Conservation (phyloP, 2,329 filamentous ascomycete genomes). For the Botrytis fragariae region DNA sequence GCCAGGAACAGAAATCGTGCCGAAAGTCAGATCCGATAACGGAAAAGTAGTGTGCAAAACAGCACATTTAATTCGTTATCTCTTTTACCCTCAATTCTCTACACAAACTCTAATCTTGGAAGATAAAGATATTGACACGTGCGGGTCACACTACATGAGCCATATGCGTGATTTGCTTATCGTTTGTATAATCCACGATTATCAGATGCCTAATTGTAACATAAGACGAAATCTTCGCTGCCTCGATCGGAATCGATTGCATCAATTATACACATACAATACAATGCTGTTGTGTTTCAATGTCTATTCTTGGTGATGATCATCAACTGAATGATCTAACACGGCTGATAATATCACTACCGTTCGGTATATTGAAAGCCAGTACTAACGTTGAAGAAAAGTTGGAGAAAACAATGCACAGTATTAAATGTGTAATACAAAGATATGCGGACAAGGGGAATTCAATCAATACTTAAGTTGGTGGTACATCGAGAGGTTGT, state of each 20-base stretch:
- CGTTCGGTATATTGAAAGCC: neutral
- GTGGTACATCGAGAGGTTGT: conserved; percentile 11
- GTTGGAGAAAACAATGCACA: neutral
- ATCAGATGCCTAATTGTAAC: conserved; percentile 20
- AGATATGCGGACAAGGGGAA: neutral
- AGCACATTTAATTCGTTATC: neutral
- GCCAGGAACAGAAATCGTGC: neutral
- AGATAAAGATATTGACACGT: conserved; percentile 17
- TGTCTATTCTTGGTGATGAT: conserved; percentile 1
- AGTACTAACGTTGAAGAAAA: conserved; percentile 3
- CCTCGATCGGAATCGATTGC: conserved; percentile 5
- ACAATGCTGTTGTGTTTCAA: neutral
- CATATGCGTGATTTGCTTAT: conserved; percentile 1
- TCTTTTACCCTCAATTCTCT: neutral
- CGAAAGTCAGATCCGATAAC: neutral
- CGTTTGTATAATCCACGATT: neutral
- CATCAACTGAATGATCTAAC: neutral
- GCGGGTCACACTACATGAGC: conserved; percentile 12
- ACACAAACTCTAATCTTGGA: neutral
- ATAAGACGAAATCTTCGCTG: neutral
- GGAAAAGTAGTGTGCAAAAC: neutral
- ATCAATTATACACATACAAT: neutral
- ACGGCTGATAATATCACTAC: conserved; percentile 3
- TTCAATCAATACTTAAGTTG: conserved; percentile 6
- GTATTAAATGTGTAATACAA: neutral